Conservation (phyloP, 225 moss, liverwort and hornwort species). For the Physcomitrium patens region DNA sequence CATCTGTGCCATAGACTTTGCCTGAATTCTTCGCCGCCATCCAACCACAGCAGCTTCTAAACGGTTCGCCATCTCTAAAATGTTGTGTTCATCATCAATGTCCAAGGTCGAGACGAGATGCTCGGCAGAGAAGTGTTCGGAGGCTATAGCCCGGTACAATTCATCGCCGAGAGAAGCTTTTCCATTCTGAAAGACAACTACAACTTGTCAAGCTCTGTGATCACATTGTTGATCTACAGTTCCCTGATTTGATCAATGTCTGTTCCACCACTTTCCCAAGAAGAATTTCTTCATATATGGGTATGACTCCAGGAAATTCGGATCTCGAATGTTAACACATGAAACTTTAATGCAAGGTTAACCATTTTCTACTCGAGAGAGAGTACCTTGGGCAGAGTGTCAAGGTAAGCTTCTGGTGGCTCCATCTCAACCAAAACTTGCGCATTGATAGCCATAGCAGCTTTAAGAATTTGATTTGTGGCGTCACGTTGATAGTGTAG, state of each 20-base stretch:
- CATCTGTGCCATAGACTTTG: conserved; percentile 51
- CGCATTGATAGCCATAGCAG: conserved; percentile 95
- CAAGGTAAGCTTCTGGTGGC: conserved; percentile 78
- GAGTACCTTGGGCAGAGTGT: conserved; percentile 87
- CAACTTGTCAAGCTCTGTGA: conserved; percentile 27
- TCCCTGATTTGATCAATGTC: not conserved
- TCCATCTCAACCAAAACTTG: conserved; percentile 93
- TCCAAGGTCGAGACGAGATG: conserved; percentile 74
- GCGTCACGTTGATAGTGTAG: conserved; percentile 84
- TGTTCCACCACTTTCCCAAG: not conserved
- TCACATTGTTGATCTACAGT: not conserved
- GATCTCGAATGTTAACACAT: too few relatives aligned
- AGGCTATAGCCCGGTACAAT: conserved; percentile 70
- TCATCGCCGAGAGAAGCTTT: conserved; percentile 80
- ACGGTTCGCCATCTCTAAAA: conserved; percentile 83
- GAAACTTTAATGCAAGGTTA: not conserved
- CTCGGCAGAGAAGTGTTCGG: conserved; percentile 82
- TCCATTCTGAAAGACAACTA: conserved; percentile 67
- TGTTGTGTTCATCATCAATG: conserved; percentile 73
- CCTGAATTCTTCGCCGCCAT: conserved; percentile 81
- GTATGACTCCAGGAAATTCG: too few relatives aligned
- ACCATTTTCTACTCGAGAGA: conserved; percentile 7
- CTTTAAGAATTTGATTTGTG: conserved; percentile 90
- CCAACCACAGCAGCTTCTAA: conserved; percentile 80
- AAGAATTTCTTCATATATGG: not conserved